Evolutionary conservation across 106 monocot genomes (phyloP), one percentile per base, ranked within the genome.

Genomic region (Dioscorea zingiberensis): DNA sequence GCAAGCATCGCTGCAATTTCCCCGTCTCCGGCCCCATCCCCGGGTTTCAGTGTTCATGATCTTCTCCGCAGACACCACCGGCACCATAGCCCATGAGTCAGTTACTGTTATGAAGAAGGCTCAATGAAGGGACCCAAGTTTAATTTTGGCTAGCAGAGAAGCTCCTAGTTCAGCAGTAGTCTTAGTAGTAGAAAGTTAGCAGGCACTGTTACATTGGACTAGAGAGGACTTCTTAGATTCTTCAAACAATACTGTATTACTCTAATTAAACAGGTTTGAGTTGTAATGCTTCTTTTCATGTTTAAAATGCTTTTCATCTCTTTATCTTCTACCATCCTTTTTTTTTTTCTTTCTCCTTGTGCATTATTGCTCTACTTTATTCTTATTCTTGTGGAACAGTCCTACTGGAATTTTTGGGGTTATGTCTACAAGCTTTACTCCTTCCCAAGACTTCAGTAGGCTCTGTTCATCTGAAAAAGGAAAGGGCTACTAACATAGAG

Each of bases 21-120:
- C 8, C 17, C 56, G 1, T 44, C 64, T 3, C 63, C 67, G 1
- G 13, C 75, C 48, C 75, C 81, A 0, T 27, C 76, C 0, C 55
- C 74, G 13, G 48, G 64, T 27, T 57, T 54, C 45, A 28, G 32
- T 27, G 2, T 51, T 38, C 70, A 44, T 25, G 75, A 60, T 1
- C 17, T 16, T 4, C 56, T 56, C 27, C 81, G 45, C 48, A 60
- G 21, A 47, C 73, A 64, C 54, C 73, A 79, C 73, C 27, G 55
- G 21, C 66, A 64, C 25, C 21, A 67, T 21, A 55, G 60, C 1
- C 70, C 60, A 9, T 70, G 21, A 70, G 25, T 4, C 14, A 44
- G 24, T 24, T 48, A n/a, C n/a, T n/a, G n/a, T n/a, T n/a, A n/a
- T 38, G 32, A 62, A 19, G 1, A 4, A 58, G 1, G 58, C 58